A percentile compares a stretch with the other conserved stretches of the same genome.
Evolutionary conservation across 2,329 filamentous ascomycete species (phyloP).

Genomic region (Lecanicillium sp.): DNA sequence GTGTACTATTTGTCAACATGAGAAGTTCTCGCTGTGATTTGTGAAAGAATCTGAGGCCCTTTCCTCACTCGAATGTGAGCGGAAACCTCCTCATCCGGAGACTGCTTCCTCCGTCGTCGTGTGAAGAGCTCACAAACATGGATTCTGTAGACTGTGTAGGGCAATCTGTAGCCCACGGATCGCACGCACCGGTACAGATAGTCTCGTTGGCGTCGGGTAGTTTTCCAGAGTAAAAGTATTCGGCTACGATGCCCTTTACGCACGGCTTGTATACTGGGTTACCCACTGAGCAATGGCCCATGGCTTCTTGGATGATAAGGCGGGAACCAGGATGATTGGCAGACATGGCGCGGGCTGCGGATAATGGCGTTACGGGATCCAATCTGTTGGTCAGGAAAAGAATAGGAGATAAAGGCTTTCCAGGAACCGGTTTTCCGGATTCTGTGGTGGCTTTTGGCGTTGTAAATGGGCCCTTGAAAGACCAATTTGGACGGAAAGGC

Average conservation of each 20-base stretch:
- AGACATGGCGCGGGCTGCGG: conserved; percentile 20
- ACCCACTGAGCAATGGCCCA: conserved; percentile 8
- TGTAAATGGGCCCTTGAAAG: conserved; percentile 5
- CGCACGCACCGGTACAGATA: background rate
- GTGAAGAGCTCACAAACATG: background rate
- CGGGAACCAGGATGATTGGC: conserved; percentile 8
- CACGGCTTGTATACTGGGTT: background rate
- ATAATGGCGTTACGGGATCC: conserved; percentile 31
- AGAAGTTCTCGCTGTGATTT: too few relatives aligned
- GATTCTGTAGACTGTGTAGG: background rate
- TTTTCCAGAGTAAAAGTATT: conserved; percentile 1
- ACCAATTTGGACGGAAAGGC: conserved; percentile 6
- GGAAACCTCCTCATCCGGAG: background rate
- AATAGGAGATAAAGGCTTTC: conserved; percentile 24
- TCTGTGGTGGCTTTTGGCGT: background rate
- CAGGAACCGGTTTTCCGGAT: conserved; percentile 4
- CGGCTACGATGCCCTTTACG: background rate
- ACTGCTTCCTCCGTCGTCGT: background rate
- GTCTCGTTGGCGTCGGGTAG: background rate
- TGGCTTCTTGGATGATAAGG: conserved; percentile 11
- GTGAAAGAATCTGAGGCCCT: too few relatives aligned
- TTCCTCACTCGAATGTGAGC: too few relatives aligned
- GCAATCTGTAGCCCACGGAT: background rate
- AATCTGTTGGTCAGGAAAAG: conserved; percentile 28
- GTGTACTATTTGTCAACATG: too few relatives aligned